Evolutionary conservation across 805 yeast species (phyloP), one percentile per base, ranked within the genome.

Genomic region (Yarrowia keelungensis): DNA sequence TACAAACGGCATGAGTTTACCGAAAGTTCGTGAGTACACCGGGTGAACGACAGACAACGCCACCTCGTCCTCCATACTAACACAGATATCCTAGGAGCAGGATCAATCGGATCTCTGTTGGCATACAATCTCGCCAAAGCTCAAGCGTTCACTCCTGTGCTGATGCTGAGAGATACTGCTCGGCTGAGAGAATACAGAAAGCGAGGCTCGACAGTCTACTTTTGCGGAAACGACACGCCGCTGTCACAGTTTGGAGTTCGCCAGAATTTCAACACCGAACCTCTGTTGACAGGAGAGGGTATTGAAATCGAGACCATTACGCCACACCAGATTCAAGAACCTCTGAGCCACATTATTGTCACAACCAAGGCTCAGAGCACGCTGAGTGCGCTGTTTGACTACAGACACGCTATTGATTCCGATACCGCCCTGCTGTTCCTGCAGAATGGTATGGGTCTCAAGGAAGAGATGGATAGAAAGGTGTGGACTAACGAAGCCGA

Each of bases 391-490:
- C 70, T 93, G 16, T 75, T 73, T 42, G 89, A 89, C 3, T 81
- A 87, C 66, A 70, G 86, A 22, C 81, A 83, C 1, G 79, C 79
- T 68, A 81, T 94, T 38, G 76, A 79, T 38, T 74, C 79, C 1
- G 74, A 79, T 2, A 83, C 93, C 1, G 87, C 86, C 69, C 76
- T 92, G 2, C 71, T 93, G 54, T 76, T 93, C 26, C 73, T 93
- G n/a, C 98, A 91, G 69, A 91, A 95, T 76, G 99, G 92, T 0
- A 82, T 92, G 81, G 98, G 98, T 10, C 81, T 86, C 50, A 75
- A 83, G 8, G 90, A 84, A 12, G 81, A 82, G 69, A 73, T 91
- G 11, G 75, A 78, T 1, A 75, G 78, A 8, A 59, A 59, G 26
- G 77, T 86, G 8, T 90, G 94, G 92, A 86, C 77, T 2, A 65